Percentiles rank a stretch among this genome's conserved stretches.
Evolutionary conservation across 2,329 filamentous ascomycete genomes (phyloP).

Genomic region (Chaetomium sp.): DNA sequence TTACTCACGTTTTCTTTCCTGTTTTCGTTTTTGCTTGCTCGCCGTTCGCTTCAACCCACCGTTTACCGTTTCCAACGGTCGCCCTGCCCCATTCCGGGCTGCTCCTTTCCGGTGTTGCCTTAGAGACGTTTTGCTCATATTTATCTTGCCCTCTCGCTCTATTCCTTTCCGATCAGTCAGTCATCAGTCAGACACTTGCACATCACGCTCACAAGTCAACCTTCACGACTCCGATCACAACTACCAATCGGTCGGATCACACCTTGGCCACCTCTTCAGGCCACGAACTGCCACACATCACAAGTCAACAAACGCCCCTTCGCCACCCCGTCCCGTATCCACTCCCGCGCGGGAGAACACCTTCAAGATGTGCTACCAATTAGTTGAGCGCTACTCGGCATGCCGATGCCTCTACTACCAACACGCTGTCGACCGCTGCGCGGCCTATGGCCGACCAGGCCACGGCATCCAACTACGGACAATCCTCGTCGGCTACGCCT

Average conservation of each 20-base stretch:
- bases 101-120: constrained; percentile 8
- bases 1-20: constrained; percentile 24
- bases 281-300: neutral
- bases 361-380: constrained; percentile 72
- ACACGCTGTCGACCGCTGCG: constrained; percentile 78
- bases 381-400: constrained; percentile 78
- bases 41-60: constrained; percentile 19
- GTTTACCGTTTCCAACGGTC: constrained; percentile 9
- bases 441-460: constrained; percentile 64
- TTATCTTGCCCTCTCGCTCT: constrained; percentile 9
- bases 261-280: no score
- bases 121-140: constrained; percentile 12
- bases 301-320: neutral
- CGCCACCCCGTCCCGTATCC: neutral
- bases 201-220: no score
- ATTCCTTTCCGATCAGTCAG: constrained; percentile 9
- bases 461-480: constrained; percentile 67
- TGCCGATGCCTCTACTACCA: constrained; percentile 85
- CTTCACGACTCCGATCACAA: no score
- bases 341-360: neutral
- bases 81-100: constrained; percentile 13
- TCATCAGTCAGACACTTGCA: constrained; percentile 2
- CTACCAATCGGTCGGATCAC: no score
- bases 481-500: constrained; percentile 78
- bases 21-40: constrained; percentile 22